Base-by-base conservation (phyloP, 371 early-diverging fungal genomes). In the Zychaea mexicana region DNA sequence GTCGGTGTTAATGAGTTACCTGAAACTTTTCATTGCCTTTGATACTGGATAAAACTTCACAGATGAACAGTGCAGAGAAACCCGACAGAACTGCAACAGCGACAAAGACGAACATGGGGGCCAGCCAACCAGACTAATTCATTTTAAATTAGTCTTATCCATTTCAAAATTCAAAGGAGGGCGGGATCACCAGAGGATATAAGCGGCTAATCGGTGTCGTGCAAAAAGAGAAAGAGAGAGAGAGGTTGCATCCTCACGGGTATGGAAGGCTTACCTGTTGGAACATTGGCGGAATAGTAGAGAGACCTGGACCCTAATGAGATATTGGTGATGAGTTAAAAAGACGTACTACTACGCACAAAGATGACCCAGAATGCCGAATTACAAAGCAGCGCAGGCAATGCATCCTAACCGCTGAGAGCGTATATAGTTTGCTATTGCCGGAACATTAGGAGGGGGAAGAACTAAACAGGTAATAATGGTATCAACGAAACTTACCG, bases 41-140 rank as follows among this genome's bases (percentile, higher is more conserved):
- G 38, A 92, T 85, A 52, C 84, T 85, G 49, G 91, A 89, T 81
- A 94, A 85, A 12, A 90, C 89, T 64, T 94, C 94, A 61, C 90
- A 86, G 24, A 91, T 85, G 65, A 93, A 91, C 17, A 93, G 73
- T 21, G 87, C 81, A 15, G 85, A 78, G 22, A 81, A 76, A 2
- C 76, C 74, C 21, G 85, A 83, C 17, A 87, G 67, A 10, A 79
- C 52, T 10, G 76, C 81, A 5, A 85, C 70, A 3, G 79, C 45
- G 8, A 70, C 52, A 56, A 86, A 85, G 2, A 78, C 77, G 31
- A 85, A 57, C 10, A 81, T 47, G 21, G 87, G 84, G 3, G 72
- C 69, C 22, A 69, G 24, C 79, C 79, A 79, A 13, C 79, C 79
- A 46, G 79, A 68, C 79, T 79, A 62, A n/a, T 2, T 22, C 19